These are phyloP conservation scores for Exsudoporus frostii DNA, from an alignment of 768 basidiomycete species.

Conservation along the genomic window DNA sequence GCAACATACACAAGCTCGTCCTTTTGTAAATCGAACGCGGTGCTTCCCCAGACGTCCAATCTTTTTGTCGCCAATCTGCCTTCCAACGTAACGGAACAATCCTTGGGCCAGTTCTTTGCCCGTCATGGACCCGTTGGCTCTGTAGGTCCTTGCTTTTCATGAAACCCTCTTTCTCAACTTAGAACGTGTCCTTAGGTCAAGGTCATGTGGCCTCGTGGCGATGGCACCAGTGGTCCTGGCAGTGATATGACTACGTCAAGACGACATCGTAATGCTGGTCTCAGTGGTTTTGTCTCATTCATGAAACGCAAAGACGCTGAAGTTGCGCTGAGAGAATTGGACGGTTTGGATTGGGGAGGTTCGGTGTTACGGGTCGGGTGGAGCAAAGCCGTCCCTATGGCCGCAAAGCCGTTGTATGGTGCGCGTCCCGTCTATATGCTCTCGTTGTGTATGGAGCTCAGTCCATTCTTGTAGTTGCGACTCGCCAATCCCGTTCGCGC, in stretches of 20 bases:
- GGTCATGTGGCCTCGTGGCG: slow-evolving; percentile 98
- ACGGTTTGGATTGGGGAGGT: slow-evolving; percentile 95
- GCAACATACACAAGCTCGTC: slow-evolving; percentile 11
- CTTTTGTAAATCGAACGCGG: slow-evolving; percentile 1
- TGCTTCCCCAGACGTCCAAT: slow-evolving; percentile 73
- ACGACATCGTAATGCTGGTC: slow-evolving; percentile 65
- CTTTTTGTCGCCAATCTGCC: slow-evolving; percentile 95
- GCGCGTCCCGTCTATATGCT: slow-evolving; percentile 13
- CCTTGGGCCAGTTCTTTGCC: slow-evolving; percentile 88
- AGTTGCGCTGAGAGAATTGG: slow-evolving; percentile 79
- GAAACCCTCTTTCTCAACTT: not conserved
- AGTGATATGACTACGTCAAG: slow-evolving; percentile 74
- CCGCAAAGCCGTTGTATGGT: slow-evolving; percentile 80
- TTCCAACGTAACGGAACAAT: slow-evolving; percentile 78
- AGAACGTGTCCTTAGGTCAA: slow-evolving; percentile 59
- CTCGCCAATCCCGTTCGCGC: slow-evolving; percentile 32
- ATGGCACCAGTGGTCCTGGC: slow-evolving; percentile 63
- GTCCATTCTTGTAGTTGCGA: slow-evolving; percentile 12
- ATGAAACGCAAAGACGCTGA: slow-evolving; percentile 95
- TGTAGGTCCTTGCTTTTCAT: slow-evolving; percentile 40
- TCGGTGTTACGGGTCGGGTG: slow-evolving; percentile 85
- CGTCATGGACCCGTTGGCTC: slow-evolving; percentile 90
- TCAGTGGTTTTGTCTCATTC: slow-evolving; percentile 96
- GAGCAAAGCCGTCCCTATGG: slow-evolving; percentile 95
- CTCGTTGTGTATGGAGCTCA: not conserved